Evolutionary conservation across 1,284 basidiomycete species (phyloP).

Genomic region (Malassezia psittaci): DNA sequence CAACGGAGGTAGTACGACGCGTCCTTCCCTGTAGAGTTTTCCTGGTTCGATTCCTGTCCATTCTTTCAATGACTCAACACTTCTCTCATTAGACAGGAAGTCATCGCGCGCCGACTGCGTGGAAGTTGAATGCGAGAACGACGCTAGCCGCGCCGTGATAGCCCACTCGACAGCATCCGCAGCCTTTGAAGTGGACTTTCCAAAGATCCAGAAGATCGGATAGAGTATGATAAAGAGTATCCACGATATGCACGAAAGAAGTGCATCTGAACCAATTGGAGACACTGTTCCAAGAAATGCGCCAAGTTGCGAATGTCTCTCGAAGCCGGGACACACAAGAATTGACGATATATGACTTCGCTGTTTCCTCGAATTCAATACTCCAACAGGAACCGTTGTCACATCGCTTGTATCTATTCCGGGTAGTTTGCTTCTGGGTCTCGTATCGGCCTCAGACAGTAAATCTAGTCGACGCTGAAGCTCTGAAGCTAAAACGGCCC

Average conservation of each 20-base stretch:
- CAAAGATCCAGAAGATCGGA: constrained; percentile 28
- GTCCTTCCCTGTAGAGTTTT: constrained; percentile 14
- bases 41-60: constrained; percentile 12
- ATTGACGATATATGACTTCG: constrained; percentile 31
- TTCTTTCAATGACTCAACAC: neutral
- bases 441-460: constrained; percentile 31
- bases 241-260: constrained; percentile 14
- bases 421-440: constrained; percentile 27
- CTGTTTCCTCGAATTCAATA: neutral
- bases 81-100: neutral
- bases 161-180: constrained; percentile 29
- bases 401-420: constrained; percentile 23
- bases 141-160: constrained; percentile 15
- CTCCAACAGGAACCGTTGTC: neutral
- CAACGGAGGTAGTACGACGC: neutral
- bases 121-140: neutral
- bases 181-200: constrained; percentile 23
- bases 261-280: neutral
- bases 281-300: neutral
- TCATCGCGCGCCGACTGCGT: neutral
- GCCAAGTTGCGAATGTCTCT: constrained; percentile 18
- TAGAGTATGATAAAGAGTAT: constrained; percentile 18
- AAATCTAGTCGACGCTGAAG: constrained; percentile 32
- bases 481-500: constrained; percentile 27
- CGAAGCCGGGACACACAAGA: constrained; percentile 41